Evolutionary conservation across 805 yeast genomes (phyloP).

Genomic region (Yueomyces sinensis): DNA sequence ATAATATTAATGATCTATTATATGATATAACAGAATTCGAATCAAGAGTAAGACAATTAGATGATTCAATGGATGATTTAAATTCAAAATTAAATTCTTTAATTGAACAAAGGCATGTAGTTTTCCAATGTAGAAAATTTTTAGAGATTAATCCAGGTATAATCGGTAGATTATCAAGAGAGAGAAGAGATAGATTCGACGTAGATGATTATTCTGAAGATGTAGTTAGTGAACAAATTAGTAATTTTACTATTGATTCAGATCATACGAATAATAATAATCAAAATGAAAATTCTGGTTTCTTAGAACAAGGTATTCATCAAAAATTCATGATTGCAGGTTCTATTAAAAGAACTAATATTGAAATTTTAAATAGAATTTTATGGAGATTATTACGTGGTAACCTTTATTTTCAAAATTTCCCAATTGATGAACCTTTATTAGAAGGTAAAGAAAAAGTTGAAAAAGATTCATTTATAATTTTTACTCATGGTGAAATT

Average conservation of each 20-base stretch:
- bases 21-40: constrained; percentile 56
- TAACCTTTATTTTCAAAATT: constrained; percentile 65
- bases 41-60: constrained; percentile 55
- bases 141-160: constrained; percentile 29
- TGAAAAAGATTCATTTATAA: constrained; percentile 71
- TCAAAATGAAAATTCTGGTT: constrained; percentile 21
- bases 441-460: constrained; percentile 38
- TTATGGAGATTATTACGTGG: constrained; percentile 92
- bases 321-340: constrained; percentile 41
- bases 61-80: constrained; percentile 54
- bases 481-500: constrained; percentile 82
- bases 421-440: constrained; percentile 57
- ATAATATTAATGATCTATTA: constrained; percentile 45
- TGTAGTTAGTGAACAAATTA: constrained; percentile 13
- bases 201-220: constrained; percentile 11
- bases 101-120: constrained; percentile 57
- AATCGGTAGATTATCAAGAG: constrained; percentile 13
- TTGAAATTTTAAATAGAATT: constrained; percentile 63
- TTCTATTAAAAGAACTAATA: constrained; percentile 59
- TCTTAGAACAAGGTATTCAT: constrained; percentile 27
- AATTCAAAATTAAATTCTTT: constrained; percentile 48
- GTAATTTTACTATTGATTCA: constrained; percentile 16
- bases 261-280: constrained; percentile 4
- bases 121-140: constrained; percentile 35
- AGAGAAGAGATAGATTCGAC: constrained; percentile 9